Evolutionary conservation across 148 eudicot genomes (phyloP), one percentile per base, ranked within the genome.

Genomic region (Rhododendron henanense): DNA sequence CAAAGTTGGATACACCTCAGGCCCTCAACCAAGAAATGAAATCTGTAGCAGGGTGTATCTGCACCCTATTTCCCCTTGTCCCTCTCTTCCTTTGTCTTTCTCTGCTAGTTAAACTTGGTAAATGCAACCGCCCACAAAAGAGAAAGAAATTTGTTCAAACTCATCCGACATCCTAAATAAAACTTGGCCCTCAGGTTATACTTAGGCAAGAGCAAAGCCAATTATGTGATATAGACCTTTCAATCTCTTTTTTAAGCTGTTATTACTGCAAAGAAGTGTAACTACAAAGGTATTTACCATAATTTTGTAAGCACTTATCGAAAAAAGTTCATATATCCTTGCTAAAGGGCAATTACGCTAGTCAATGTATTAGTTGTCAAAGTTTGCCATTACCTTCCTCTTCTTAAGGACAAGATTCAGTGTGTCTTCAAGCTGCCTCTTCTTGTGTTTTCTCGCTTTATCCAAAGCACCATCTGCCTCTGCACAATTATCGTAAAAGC

Each of bases 401-500:
- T 94, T 96, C 90, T 96, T 96, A 28, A 95, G 4, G 78, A 96
- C 97, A 88, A 95, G 94, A 87, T 93, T 92, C 79, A 93, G 88
- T 71, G 97, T 96, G 89, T 96, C 97, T 89, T 96, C 98, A 77
- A 96, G 97, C 90, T 96, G 98, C 86, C 99, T 94, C 91, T 96
- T 96, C 90, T 95, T 96, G 89, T 96, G 99, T 85, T 96, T 96
- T 87, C 98, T 95, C 47, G 99, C 98, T 93, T 96, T 96, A 87
- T 96, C 98, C n/a, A 96, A 89, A 81, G 99, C 98, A 88, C 99
- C 99, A 88, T 96, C 99, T 83, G 99, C 97, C 93, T 96, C 97
- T 96, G 96, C 86, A 88, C 10, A 84, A 48, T 78, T 81, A 31
- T 81, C 37, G 31, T 15, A 74, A 28, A 79, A 76, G 23, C 13